Evolutionary conservation across 2,329 filamentous ascomycete genomes (phyloP).

Genomic region (Pseudohalonectria lignicola): DNA sequence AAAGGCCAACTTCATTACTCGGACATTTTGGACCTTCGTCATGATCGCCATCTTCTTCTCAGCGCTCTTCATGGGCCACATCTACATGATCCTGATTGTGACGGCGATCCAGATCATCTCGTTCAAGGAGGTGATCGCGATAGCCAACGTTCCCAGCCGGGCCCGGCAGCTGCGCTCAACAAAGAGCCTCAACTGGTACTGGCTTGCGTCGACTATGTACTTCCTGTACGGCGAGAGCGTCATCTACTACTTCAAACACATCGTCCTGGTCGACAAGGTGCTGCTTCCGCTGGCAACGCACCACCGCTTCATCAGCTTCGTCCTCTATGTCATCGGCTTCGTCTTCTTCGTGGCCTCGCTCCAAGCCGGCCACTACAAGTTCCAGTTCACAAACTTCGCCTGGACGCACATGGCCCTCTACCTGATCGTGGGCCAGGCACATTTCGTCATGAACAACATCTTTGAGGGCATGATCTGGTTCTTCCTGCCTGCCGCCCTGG

Average conservation of each 20-base stretch:
- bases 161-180: slow-evolving; percentile 87
- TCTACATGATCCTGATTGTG: slow-evolving; percentile 90
- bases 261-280: slow-evolving; percentile 88
- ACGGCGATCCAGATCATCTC: slow-evolving; percentile 88
- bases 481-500: slow-evolving; percentile 86
- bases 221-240: slow-evolving; percentile 98
- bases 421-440: slow-evolving; percentile 92
- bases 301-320: slow-evolving; percentile 97
- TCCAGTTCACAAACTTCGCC: slow-evolving; percentile 98
- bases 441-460: slow-evolving; percentile 99
- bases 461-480: slow-evolving; percentile 99
- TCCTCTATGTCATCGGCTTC: slow-evolving; percentile 96
- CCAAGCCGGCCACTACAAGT: slow-evolving; percentile 91
- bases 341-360: slow-evolving; percentile 95
- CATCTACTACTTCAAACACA: slow-evolving; percentile 99
- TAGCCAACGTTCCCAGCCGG: slow-evolving; percentile 86
- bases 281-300: slow-evolving; percentile 89
- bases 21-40: slow-evolving; percentile 94
- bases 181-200: slow-evolving; percentile 98
- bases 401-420: slow-evolving; percentile 99
- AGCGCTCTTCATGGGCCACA: slow-evolving; percentile 88
- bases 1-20: slow-evolving; percentile 92
- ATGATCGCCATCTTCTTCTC: slow-evolving; percentile 94
- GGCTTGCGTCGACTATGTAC: slow-evolving; percentile 98
- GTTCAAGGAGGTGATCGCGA: slow-evolving; percentile 98